These are phyloP conservation scores for Coemansia sp. DNA, from an alignment of 371 early-diverging fungal genomes.

Conservation along the genomic window DNA sequence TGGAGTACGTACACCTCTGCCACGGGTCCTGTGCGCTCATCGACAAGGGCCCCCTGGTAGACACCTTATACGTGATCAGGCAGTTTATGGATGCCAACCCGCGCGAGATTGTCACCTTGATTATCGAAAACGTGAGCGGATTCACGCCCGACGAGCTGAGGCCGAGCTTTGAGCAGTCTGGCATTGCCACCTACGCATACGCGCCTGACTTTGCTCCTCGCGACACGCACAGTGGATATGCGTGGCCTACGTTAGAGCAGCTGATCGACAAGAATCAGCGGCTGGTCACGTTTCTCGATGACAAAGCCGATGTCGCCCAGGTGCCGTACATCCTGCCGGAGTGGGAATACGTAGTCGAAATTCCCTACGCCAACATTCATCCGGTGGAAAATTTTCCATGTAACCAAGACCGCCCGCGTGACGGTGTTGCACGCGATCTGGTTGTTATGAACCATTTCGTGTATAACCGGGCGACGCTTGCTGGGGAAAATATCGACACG, in stretches of 20 bases:
- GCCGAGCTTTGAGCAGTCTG: slow-evolving; percentile 58
- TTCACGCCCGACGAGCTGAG: slow-evolving; percentile 54
- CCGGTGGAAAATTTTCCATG: slow-evolving; percentile 37
- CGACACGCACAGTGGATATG: slow-evolving; percentile 12
- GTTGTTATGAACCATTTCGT: slow-evolving; percentile 50
- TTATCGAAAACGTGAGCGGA: slow-evolving; percentile 64
- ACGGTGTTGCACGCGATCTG: slow-evolving; percentile 32
- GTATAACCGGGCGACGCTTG: slow-evolving; percentile 35
- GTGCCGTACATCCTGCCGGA: slow-evolving; percentile 62
- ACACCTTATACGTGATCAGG: slow-evolving; percentile 54
- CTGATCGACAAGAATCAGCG: slow-evolving; percentile 66
- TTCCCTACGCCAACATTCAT: slow-evolving; percentile 33
- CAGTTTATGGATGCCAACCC: slow-evolving; percentile 65
- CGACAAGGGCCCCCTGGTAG: slow-evolving; percentile 60
- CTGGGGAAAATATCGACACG: slow-evolving; percentile 25
- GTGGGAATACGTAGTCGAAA: slow-evolving; percentile 48
- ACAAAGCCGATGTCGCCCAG: slow-evolving; percentile 55
- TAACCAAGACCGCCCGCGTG: slow-evolving; percentile 43
- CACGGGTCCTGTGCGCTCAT: slow-evolving; percentile 62
- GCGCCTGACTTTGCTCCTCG: slow-evolving; percentile 30
- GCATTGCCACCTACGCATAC: slow-evolving; percentile 57
- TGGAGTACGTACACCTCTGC: slow-evolving; percentile 61
- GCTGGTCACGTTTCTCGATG: slow-evolving; percentile 67
- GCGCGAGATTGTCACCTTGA: slow-evolving; percentile 66
- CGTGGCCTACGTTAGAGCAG: slow-evolving; percentile 67